phyloP scores from a whole-genome alignment of 768 basidiomycete species.

The Nevesoporus exiguus region DNA sequence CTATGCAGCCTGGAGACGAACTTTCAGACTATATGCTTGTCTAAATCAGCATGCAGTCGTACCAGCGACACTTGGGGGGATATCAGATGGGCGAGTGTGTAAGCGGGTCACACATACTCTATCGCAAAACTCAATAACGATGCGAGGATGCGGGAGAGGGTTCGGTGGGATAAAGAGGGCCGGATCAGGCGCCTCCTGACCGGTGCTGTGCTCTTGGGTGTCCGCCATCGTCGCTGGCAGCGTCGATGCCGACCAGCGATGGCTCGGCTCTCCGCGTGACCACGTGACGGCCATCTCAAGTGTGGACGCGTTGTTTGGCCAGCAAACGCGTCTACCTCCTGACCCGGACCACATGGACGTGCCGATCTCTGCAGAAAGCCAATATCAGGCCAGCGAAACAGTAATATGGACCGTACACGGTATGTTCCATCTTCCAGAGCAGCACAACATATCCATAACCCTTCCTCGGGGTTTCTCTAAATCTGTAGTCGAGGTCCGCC shows the following conservation, averaged over 20 bases:
- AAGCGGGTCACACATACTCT: constrained; percentile 48
- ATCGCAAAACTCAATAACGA: constrained; percentile 93
- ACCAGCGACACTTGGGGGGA: constrained; percentile 78
- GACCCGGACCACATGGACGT: constrained; percentile 15
- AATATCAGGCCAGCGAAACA: constrained; percentile 3
- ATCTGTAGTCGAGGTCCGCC: constrained; percentile 77
- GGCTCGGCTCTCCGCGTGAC: not conserved
- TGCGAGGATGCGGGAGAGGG: constrained; percentile 44
- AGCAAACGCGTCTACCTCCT: constrained; percentile 13
- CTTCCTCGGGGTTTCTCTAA: not conserved
- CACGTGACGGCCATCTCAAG: constrained; percentile 34
- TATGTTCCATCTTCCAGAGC: constrained; percentile 24
- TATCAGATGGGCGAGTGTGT: constrained; percentile 1
- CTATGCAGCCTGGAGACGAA: constrained; percentile 69
- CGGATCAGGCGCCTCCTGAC: constrained; percentile 38
- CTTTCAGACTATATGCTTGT: not conserved
- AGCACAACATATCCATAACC: not conserved
- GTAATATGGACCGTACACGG: constrained; percentile 66
- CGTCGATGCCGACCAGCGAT: not conserved
- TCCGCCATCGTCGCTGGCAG: constrained; percentile 25
- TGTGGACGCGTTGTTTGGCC: constrained; percentile 53
- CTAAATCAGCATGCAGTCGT: constrained; percentile 20
- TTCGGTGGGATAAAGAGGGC: constrained; percentile 56
- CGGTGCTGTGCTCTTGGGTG: not conserved
- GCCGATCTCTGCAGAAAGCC: not conserved